Conservation (phyloP, 176 grass and related monocot species). For the Raddia guianensis region DNA sequence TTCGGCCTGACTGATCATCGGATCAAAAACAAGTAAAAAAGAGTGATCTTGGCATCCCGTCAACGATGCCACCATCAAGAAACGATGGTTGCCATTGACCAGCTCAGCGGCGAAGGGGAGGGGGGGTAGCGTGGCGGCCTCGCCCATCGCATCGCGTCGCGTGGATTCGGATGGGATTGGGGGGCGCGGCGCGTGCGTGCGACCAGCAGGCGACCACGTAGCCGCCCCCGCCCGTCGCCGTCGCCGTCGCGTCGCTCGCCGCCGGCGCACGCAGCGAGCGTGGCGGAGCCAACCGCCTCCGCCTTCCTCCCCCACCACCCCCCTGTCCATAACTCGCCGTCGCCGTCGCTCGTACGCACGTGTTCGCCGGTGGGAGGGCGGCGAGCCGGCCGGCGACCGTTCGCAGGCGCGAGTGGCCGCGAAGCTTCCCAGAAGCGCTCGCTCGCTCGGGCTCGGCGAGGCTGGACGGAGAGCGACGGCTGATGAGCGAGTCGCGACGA, state of each 20-base stretch:
- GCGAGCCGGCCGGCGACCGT: constrained; percentile 16
- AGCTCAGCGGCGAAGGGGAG: not conserved
- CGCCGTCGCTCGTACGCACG: not conserved
- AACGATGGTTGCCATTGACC: constrained; percentile 26
- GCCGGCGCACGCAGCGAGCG: not conserved
- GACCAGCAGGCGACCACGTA: constrained; percentile 48
- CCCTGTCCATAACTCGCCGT: not conserved
- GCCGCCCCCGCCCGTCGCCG: constrained; percentile 16
- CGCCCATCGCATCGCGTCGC: not conserved
- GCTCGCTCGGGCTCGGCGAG: no score
- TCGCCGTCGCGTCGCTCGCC: constrained; percentile 36
- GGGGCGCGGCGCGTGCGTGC: constrained; percentile 12
- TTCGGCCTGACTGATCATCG: no score
- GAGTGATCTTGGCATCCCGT: no score
- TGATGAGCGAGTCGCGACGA: not conserved
- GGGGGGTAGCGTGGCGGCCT: constrained; percentile 29
- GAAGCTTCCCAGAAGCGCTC: constrained; percentile 33
- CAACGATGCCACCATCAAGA: not conserved
- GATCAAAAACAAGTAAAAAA: no score
- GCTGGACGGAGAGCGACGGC: not conserved
- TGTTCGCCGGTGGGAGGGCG: not conserved
- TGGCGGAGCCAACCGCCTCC: not conserved
- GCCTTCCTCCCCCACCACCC: not conserved
- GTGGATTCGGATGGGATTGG: not conserved
- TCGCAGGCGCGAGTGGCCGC: not conserved